These are phyloP conservation scores for Trichaptum fuscoviolaceum DNA, from an alignment of 768 basidiomycete species.

Conservation along the genomic window DNA sequence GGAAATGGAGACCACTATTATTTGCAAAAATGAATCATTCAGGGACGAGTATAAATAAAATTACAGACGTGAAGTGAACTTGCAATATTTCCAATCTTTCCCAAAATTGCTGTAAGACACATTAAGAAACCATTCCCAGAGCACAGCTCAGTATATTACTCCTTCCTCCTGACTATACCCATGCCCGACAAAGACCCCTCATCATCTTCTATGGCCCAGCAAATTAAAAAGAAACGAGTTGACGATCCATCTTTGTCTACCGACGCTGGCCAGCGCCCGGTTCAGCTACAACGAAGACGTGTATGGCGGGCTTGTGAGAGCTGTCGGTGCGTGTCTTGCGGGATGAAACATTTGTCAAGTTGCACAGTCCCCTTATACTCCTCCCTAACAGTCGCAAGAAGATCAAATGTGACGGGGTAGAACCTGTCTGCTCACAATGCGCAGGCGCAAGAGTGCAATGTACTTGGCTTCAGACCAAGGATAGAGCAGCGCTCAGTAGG, in stretches of 20 bases:
- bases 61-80: no score
- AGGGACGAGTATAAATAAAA: no score
- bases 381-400: constrained; percentile 67
- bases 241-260: constrained; percentile 42
- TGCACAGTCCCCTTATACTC: constrained; percentile 12
- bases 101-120: no score
- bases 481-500: constrained; percentile 83
- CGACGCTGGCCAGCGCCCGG: constrained; percentile 61
- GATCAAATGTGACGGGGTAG: constrained; percentile 88
- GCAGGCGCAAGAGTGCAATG: constrained; percentile 68
- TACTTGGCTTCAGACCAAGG: constrained; percentile 89
- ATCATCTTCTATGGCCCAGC: constrained; percentile 37
- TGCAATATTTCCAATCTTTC: no score
- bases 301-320: constrained; percentile 91
- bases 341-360: constrained; percentile 5
- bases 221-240: constrained; percentile 76
- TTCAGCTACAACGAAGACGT: constrained; percentile 71
- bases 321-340: constrained; percentile 55
- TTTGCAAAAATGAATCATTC: no score
- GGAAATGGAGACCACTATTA: no score
- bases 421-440: constrained; percentile 84
- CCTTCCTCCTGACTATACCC: constrained; percentile 1
- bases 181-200: constrained; percentile 12
- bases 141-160: not conserved
- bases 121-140: no score